Percentiles rank a stretch among this genome's conserved stretches.
phyloP scores from a whole-genome alignment of 345 rosid species.

The Dimocarpus longan region DNA sequence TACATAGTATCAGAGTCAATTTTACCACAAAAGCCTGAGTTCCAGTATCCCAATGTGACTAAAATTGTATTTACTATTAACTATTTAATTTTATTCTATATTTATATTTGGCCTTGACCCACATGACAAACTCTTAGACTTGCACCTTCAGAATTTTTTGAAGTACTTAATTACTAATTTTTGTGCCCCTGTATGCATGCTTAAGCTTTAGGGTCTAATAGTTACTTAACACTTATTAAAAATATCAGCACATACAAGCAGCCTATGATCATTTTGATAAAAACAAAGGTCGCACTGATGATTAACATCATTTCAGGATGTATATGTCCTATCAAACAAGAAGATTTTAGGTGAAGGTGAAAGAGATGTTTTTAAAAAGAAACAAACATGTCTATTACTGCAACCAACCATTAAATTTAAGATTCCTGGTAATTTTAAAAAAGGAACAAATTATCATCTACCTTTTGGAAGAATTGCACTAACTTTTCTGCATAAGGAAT shows the following conservation, averaged over 20 bases:
- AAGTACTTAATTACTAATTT: not conserved
- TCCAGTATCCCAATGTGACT: not conserved
- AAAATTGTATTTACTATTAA: not conserved
- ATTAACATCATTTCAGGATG: not conserved
- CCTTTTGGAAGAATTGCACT: constrained; percentile 88
- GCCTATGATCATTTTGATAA: not conserved
- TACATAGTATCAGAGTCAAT: not conserved
- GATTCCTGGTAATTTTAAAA: not conserved
- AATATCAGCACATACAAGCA: not conserved
- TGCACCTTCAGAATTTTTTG: not conserved
- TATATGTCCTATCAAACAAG: not conserved
- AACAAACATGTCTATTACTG: not conserved
- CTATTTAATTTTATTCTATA: not conserved
- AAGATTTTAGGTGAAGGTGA: not conserved
- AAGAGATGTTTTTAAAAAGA: not conserved
- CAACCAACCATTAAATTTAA: not conserved
- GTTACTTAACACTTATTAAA: not conserved
- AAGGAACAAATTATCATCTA: constrained; percentile 29
- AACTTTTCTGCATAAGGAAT: constrained; percentile 75
- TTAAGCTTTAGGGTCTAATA: not conserved
- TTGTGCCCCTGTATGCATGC: not conserved
- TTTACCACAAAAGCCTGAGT: not conserved
- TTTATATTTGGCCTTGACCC: not conserved
- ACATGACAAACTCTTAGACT: not conserved
- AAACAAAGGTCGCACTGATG: not conserved